These are phyloP conservation scores for Poa pratensis DNA, from an alignment of 176 grass and related monocot genomes.

Conservation along the genomic window DNA sequence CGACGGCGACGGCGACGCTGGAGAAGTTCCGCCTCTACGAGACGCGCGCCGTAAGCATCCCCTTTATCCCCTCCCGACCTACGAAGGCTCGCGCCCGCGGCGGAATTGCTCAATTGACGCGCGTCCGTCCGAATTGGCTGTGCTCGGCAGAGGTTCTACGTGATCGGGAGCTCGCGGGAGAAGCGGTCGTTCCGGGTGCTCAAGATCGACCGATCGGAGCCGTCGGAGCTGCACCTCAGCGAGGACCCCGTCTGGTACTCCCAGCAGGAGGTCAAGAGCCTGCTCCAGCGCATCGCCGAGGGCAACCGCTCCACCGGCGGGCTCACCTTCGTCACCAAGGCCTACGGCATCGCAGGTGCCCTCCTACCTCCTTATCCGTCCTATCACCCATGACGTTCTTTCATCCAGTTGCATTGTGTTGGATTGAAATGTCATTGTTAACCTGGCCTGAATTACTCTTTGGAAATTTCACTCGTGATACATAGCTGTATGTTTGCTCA, in stretches of 20 bases:
- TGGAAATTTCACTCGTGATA: background rate
- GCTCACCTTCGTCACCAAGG: constrained; percentile 79
- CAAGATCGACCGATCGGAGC: constrained; percentile 94
- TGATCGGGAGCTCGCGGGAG: constrained; percentile 87
- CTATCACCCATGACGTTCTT: background rate
- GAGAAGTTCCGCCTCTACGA: constrained; percentile 95
- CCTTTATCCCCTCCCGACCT: background rate
- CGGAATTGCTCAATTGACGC: background rate
- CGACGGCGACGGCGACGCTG: constrained; percentile 56
- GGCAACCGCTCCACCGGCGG: constrained; percentile 88
- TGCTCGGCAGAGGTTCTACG: constrained; percentile 73
- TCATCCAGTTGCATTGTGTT: background rate
- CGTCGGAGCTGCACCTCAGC: constrained; percentile 81
- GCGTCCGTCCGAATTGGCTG: background rate
- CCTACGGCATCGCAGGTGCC: constrained; percentile 86
- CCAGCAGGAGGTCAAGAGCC: constrained; percentile 85
- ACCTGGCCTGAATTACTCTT: background rate
- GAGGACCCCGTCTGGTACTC: constrained; percentile 94
- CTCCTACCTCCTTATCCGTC: background rate
- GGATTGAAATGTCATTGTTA: background rate
- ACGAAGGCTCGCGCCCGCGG: background rate
- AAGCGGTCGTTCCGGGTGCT: constrained; percentile 94
- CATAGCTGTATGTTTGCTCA: background rate
- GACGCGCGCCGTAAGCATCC: constrained; percentile 74
- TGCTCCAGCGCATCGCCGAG: constrained; percentile 88